These are phyloP conservation scores for Begonia fuchsioides DNA, from an alignment of 306 rosid genomes.

Conservation along the genomic window DNA sequence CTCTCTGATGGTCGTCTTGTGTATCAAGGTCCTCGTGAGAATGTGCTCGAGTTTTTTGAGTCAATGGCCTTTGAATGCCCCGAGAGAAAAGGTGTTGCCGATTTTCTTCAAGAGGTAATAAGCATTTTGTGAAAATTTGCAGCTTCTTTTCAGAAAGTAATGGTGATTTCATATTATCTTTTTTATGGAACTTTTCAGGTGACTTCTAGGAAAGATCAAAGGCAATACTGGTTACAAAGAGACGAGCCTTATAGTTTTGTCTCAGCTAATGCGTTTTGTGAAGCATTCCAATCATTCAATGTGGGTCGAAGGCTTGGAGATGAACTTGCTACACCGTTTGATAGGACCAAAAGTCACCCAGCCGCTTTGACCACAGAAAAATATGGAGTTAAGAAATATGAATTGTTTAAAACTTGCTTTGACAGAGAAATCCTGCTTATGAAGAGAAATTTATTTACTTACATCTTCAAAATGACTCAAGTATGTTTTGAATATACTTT, in stretches of 20 bases:
- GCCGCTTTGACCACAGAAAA: slow-evolving; percentile 24
- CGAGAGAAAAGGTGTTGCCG: slow-evolving; percentile 10
- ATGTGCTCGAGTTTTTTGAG: slow-evolving; percentile 8
- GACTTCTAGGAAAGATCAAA: slow-evolving; percentile 39
- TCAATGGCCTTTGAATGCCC: slow-evolving; percentile 10
- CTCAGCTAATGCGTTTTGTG: slow-evolving; percentile 16
- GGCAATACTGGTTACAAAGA: slow-evolving; percentile 25
- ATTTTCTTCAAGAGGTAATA: slow-evolving; percentile 12
- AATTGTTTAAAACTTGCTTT: slow-evolving; percentile 25
- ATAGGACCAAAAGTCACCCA: slow-evolving; percentile 25
- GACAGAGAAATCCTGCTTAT: slow-evolving; percentile 26
- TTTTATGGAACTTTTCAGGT: slow-evolving; percentile 17
- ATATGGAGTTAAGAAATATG: slow-evolving; percentile 18
- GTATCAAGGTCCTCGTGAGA: slow-evolving; percentile 11
- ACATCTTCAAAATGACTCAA: slow-evolving; percentile 24
- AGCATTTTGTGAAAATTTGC: not conserved
- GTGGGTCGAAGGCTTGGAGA: slow-evolving; percentile 21
- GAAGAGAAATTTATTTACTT: slow-evolving; percentile 32
- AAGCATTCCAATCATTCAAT: slow-evolving; percentile 22
- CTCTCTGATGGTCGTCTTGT: slow-evolving; percentile 4
- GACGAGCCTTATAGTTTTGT: slow-evolving; percentile 18
- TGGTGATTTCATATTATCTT: not conserved
- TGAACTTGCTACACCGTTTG: slow-evolving; percentile 24
- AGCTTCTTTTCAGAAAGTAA: slow-evolving; percentile 30
- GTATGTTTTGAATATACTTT: slow-evolving; percentile 6